A percentile compares a stretch with the other conserved stretches of the same genome.
phyloP scores from a whole-genome alignment of 1,139 yeast genomes.

The Kodamaea ohmeri region DNA sequence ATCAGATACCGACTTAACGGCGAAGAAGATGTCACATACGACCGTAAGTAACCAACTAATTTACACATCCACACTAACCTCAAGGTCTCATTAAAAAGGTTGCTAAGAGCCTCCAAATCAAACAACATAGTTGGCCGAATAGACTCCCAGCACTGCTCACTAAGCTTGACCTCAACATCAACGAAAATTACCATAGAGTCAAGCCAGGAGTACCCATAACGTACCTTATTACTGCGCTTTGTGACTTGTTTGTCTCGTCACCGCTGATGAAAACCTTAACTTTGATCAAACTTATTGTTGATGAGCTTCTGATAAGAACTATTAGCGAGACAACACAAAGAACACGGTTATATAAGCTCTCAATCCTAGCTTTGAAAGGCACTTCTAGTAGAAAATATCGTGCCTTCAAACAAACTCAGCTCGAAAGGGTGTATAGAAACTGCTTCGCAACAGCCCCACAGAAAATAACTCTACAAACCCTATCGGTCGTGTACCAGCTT shows the following conservation, averaged over 20 bases:
- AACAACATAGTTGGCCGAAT: not conserved
- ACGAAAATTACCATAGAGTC: not conserved
- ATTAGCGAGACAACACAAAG: constrained; percentile 1
- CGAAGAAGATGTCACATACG: not conserved
- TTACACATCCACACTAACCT: not conserved
- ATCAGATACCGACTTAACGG: not conserved
- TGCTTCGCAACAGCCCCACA: not conserved
- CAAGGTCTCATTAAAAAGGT: not conserved
- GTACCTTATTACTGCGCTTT: not conserved
- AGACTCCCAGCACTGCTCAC: not conserved
- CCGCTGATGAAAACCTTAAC: constrained; percentile 1
- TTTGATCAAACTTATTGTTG: not conserved
- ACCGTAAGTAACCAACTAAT: not conserved
- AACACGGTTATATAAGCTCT: not conserved
- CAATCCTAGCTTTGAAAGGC: not conserved
- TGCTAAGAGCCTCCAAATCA: not conserved
- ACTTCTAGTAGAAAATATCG: not conserved
- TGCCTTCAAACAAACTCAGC: not conserved
- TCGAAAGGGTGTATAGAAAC: not conserved
- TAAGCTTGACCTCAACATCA: not conserved
- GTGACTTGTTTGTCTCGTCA: not conserved
- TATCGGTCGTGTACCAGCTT: not conserved
- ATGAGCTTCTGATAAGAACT: not conserved
- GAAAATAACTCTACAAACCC: not conserved
- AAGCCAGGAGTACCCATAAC: not conserved